Conservation (phyloP, 768 basidiomycete species). For the Gymnopilus junonius region DNA sequence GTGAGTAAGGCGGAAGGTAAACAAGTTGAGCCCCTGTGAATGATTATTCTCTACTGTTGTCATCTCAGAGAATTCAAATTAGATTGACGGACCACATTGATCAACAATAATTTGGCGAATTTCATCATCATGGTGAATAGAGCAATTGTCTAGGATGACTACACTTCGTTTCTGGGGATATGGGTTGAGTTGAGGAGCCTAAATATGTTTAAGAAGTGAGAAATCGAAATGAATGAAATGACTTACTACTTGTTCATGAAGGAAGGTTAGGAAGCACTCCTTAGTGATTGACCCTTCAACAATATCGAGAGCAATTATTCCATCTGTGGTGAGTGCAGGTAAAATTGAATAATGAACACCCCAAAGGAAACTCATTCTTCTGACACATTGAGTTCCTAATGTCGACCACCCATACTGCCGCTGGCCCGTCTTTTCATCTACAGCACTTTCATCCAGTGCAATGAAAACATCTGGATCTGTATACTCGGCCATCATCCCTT, state of each 20-base stretch:
- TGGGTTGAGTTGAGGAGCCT: conserved; percentile 31
- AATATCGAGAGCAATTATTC: conserved; percentile 30
- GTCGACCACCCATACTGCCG: conserved; percentile 24
- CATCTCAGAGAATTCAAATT: neutral
- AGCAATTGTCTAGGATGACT: conserved; percentile 42
- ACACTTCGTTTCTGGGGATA: conserved; percentile 37
- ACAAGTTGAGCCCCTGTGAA: neutral
- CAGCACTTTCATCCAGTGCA: conserved; percentile 32
- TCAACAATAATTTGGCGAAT: conserved; percentile 30
- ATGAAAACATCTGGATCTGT: conserved; percentile 25
- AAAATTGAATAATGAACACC: conserved; percentile 29
- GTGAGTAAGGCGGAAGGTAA: no score
- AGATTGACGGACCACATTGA: conserved; percentile 24
- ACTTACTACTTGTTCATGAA: conserved; percentile 27
- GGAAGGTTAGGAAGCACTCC: conserved; percentile 32
- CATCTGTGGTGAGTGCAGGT: conserved; percentile 30
- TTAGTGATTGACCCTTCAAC: conserved; percentile 36
- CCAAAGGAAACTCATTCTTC: conserved; percentile 25
- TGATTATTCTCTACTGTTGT: neutral
- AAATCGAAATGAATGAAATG: neutral
- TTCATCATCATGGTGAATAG: conserved; percentile 39
- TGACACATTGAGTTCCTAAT: conserved; percentile 27
- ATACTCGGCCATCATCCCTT: conserved; percentile 9
- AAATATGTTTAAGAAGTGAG: neutral
- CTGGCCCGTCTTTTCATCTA: conserved; percentile 30